Conservation (phyloP, 2,329 filamentous ascomycete species). For the Fusarium decemcellulare region DNA sequence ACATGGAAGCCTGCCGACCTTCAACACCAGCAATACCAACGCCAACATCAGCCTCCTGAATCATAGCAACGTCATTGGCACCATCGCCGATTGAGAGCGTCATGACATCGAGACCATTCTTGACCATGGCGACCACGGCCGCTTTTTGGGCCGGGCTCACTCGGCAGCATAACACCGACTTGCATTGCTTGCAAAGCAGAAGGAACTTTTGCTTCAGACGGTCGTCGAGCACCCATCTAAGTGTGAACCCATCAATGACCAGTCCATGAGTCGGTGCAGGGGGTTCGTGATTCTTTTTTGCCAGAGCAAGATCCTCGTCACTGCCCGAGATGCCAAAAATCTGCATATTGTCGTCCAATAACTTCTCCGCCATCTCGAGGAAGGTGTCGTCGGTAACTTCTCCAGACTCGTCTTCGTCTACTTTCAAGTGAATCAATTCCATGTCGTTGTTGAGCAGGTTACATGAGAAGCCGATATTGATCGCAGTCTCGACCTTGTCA, state of each 20-base stretch:
- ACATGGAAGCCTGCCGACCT: constrained; percentile 94
- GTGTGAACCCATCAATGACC: constrained; percentile 93
- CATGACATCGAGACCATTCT: constrained; percentile 95
- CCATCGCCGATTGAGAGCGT: constrained; percentile 94
- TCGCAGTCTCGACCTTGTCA: constrained; percentile 98
- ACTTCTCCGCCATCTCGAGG: constrained; percentile 72
- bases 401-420: constrained; percentile 78
- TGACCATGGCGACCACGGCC: constrained; percentile 96
- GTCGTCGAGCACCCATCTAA: constrained; percentile 89
- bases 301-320: constrained; percentile 85
- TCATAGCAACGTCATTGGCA: constrained; percentile 98
- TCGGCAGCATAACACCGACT: constrained; percentile 95
- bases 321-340: constrained; percentile 86
- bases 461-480: constrained; percentile 99
- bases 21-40: constrained; percentile 96
- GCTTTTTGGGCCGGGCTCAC: constrained; percentile 98
- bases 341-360: constrained; percentile 81
- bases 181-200: constrained; percentile 96
- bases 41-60: constrained; percentile 96
- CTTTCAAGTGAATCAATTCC: constrained; percentile 93
- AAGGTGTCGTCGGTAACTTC: constrained; percentile 63
- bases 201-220: constrained; percentile 91
- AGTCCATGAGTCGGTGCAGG: constrained; percentile 91
- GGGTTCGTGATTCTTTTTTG: constrained; percentile 86
- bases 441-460: constrained; percentile 98